Conservation (phyloP, 2,329 filamentous ascomycete genomes). For the Fusarium transvaalense region DNA sequence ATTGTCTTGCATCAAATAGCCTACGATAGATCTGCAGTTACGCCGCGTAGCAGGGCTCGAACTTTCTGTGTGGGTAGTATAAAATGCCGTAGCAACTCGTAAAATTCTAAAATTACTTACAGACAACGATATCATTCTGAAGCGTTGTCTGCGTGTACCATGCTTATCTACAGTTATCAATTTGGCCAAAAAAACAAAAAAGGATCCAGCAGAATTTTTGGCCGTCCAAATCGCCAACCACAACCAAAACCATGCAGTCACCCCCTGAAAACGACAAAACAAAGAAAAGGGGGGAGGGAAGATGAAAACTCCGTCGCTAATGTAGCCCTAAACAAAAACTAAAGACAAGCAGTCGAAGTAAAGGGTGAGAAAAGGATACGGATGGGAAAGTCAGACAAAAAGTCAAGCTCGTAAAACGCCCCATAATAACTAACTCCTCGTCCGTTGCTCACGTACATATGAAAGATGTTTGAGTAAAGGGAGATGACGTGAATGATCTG, state of each 20-base stretch:
- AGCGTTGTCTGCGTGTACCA: conserved; percentile 18
- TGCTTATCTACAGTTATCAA: conserved; percentile 31
- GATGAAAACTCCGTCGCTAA: conserved; percentile 57
- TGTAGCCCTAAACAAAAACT: conserved; percentile 44
- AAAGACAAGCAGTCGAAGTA: conserved; percentile 8
- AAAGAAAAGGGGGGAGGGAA: conserved; percentile 17
- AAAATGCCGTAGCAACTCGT: conserved; percentile 21
- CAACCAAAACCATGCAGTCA: conserved; percentile 37
- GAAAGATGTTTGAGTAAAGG: conserved; percentile 12
- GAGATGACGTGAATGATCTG: neutral
- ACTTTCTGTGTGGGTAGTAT: neutral
- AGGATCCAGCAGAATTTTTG: conserved; percentile 12
- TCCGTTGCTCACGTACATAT: conserved; percentile 35
- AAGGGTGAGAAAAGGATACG: conserved; percentile 15
- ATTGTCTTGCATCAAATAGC: neutral
- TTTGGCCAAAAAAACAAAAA: conserved; percentile 9
- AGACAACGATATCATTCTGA: conserved; percentile 39
- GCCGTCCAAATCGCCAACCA: conserved; percentile 13
- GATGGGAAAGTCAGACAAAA: conserved; percentile 7
- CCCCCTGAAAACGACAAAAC: conserved; percentile 4
- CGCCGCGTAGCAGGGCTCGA: neutral
- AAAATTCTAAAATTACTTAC: conserved; percentile 36
- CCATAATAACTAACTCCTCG: conserved; percentile 33
- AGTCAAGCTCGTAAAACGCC: conserved; percentile 38
- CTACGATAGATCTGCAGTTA: neutral